A percentile compares a stretch with the other conserved stretches of the same genome.
phyloP scores from a whole-genome alignment of 2,329 filamentous ascomycete species.

The Ceratocystiopsis sp. region DNA sequence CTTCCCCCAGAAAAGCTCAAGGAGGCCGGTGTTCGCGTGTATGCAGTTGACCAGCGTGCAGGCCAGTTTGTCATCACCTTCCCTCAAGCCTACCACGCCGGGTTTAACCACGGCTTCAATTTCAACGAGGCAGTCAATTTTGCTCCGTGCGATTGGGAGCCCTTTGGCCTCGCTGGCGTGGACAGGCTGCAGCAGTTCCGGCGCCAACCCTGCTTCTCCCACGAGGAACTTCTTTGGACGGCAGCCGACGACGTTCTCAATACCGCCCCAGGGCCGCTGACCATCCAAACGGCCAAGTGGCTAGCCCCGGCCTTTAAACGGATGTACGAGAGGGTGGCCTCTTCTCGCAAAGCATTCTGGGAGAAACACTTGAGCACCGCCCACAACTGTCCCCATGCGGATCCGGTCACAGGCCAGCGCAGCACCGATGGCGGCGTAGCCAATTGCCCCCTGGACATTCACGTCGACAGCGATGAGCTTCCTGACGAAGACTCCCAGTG shows the following conservation, averaged over 20 bases:
- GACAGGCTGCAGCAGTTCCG: constrained; percentile 74
- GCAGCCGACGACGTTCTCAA: constrained; percentile 65
- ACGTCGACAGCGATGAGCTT: constrained; percentile 55
- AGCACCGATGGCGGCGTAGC: background rate
- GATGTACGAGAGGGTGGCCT: constrained; percentile 56
- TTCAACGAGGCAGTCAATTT: constrained; percentile 99
- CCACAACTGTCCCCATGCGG: constrained; percentile 37
- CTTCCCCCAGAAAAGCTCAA: constrained; percentile 83
- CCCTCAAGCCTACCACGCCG: constrained; percentile 90
- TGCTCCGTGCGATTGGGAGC: constrained; percentile 88
- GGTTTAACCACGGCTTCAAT: constrained; percentile 97
- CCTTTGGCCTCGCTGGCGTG: constrained; percentile 72
- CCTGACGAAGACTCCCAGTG: constrained; percentile 90
- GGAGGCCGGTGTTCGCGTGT: constrained; percentile 85
- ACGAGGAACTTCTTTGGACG: constrained; percentile 85
- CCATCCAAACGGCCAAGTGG: constrained; percentile 90
- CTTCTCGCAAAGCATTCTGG: constrained; percentile 51
- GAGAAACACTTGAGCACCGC: constrained; percentile 31
- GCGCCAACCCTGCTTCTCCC: constrained; percentile 89
- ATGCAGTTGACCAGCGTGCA: constrained; percentile 86
- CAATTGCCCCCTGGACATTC: constrained; percentile 40
- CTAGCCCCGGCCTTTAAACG: constrained; percentile 71
- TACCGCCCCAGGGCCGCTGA: constrained; percentile 24
- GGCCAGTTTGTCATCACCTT: constrained; percentile 96
- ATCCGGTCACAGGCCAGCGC: constrained; percentile 24